A percentile compares a stretch with the other conserved stretches of the same genome.
Evolutionary conservation across 2,329 filamentous ascomycete genomes (phyloP).

Genomic region (Colletotrichum nymphaeae): DNA sequence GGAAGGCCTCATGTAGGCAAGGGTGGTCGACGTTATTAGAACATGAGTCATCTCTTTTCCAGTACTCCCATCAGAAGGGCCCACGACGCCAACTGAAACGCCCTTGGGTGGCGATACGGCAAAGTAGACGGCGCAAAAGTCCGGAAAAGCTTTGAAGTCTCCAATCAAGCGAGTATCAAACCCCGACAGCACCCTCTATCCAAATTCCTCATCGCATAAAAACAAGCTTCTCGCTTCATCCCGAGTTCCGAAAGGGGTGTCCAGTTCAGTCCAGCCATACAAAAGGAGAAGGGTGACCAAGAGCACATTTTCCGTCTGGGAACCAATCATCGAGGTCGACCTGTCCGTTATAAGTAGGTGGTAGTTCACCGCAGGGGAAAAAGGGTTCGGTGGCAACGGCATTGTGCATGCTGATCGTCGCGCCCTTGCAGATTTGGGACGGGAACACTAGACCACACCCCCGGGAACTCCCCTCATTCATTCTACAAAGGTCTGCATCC

Average conservation of each 20-base stretch:
- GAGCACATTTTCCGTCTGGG: too few relatives aligned
- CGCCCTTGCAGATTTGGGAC: not conserved
- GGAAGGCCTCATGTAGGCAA: too few relatives aligned
- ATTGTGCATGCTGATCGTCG: not conserved
- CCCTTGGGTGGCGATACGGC: rapidly evolving
- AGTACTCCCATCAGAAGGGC: too few relatives aligned
- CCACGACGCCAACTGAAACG: too few relatives aligned
- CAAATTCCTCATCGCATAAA: not conserved
- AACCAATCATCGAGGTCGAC: not conserved
- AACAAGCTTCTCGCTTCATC: not conserved
- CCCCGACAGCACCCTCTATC: not conserved
- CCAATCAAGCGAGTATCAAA: too few relatives aligned
- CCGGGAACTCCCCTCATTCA: not conserved
- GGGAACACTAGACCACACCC: not conserved
- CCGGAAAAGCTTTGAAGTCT: not conserved
- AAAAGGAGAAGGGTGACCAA: too few relatives aligned
- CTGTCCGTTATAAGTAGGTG: not conserved
- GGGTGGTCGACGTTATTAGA: too few relatives aligned
- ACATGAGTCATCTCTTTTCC: too few relatives aligned
- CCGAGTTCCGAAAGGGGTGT: not conserved
- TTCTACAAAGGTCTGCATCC: too few relatives aligned
- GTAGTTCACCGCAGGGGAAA: not conserved
- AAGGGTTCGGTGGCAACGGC: not conserved
- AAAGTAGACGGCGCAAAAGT: not conserved
- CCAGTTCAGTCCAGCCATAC: not conserved